Conservation (phyloP, 306 rosid genomes). For the Cicer cuneatum region DNA sequence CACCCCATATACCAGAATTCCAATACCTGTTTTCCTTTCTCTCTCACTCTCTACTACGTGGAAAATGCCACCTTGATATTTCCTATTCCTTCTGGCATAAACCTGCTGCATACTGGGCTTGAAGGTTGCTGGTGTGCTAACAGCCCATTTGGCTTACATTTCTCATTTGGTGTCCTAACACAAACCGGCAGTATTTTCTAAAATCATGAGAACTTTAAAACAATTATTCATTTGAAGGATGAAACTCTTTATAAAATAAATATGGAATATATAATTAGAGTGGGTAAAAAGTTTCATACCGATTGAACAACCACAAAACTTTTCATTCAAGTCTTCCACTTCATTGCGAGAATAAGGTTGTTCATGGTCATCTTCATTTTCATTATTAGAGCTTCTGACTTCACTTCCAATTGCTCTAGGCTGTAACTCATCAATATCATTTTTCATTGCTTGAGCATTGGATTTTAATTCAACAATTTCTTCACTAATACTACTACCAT, state of each 20-base stretch:
- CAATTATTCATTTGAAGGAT: neutral
- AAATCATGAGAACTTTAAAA: neutral
- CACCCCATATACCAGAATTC: too few species aligned
- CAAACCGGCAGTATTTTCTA: neutral
- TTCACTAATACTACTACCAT: neutral
- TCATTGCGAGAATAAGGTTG: neutral
- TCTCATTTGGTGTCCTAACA: too few species aligned
- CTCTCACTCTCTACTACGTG: too few species aligned
- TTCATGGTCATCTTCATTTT: neutral
- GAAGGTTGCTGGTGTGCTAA: too few species aligned
- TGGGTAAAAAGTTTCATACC: neutral
- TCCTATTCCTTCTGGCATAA: too few species aligned
- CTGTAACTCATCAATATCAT: neutral
- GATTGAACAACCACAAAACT: neutral
- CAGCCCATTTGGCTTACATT: too few species aligned
- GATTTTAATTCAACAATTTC: neutral
- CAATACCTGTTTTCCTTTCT: too few species aligned
- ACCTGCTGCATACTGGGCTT: too few species aligned
- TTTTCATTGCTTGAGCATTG: neutral
- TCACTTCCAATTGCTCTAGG: neutral
- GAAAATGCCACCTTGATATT: too few species aligned
- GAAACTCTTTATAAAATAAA: neutral
- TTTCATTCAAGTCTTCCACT: neutral
- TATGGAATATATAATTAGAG: neutral
- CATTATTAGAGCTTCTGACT: too few species aligned